Conservation (phyloP, 371 early-diverging fungal species). For the Apophysomyces trapeziformis region DNA sequence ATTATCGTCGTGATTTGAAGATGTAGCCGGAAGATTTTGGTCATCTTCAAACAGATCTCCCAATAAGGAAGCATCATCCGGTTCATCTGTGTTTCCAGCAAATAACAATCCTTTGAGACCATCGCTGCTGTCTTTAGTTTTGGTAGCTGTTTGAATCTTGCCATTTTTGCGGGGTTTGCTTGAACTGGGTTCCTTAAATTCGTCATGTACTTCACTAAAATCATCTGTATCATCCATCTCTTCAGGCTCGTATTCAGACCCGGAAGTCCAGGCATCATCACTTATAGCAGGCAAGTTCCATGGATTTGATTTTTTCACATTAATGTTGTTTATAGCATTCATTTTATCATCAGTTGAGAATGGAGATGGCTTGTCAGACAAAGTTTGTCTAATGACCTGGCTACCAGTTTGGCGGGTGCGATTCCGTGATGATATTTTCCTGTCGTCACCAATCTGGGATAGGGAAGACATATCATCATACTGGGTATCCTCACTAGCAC, state of each 20-base stretch:
- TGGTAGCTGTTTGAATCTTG: background rate
- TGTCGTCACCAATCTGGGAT: too few species aligned
- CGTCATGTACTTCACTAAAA: too few species aligned
- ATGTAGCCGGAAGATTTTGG: background rate
- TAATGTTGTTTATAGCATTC: background rate
- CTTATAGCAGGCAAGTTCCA: constrained; percentile 5
- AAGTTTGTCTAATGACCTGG: too few species aligned
- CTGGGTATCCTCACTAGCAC: too few species aligned
- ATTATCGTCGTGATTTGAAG: background rate
- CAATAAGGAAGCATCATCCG: background rate
- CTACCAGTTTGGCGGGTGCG: too few species aligned
- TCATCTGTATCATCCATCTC: background rate
- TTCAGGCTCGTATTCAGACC: constrained; percentile 6
- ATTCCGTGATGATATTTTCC: too few species aligned
- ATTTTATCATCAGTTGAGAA: background rate
- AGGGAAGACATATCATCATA: too few species aligned
- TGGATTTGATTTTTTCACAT: background rate
- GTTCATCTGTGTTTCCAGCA: background rate
- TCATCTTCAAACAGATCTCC: constrained; percentile 2
- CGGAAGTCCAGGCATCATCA: constrained; percentile 2
- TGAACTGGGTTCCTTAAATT: background rate
- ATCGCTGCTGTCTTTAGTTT: background rate
- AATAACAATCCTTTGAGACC: background rate
- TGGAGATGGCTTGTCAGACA: background rate
- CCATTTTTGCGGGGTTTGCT: background rate